Conservation (phyloP, 2,329 filamentous ascomycete species). For the Lasiodiplodia sp. region DNA sequence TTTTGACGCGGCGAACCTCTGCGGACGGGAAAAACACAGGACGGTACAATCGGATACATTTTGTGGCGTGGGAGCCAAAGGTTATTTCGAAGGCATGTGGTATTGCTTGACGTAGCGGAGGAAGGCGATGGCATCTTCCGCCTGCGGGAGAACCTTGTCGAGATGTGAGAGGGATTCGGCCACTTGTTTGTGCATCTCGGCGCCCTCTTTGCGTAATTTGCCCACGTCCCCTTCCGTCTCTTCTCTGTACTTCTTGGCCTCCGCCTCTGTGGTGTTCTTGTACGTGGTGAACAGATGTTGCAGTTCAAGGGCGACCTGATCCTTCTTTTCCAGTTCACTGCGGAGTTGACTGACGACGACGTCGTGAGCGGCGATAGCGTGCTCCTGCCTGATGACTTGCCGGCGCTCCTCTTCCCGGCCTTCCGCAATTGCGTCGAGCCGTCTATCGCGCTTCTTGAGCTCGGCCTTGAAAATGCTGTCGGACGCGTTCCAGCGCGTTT, state of each 20-base stretch:
- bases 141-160: constrained; percentile 24
- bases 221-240: constrained; percentile 18
- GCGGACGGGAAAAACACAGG: background rate
- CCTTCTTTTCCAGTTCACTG: constrained; percentile 24
- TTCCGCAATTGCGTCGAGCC: constrained; percentile 9
- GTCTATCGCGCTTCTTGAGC: constrained; percentile 22
- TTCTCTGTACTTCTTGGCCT: constrained; percentile 17
- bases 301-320: constrained; percentile 6
- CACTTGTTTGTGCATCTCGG: constrained; percentile 11
- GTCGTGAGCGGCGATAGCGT: constrained; percentile 24
- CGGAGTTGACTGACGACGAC: constrained; percentile 26
- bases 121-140: constrained; percentile 28
- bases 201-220: constrained; percentile 12
- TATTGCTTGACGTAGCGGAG: constrained; percentile 27
- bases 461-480: constrained; percentile 20
- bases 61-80: background rate
- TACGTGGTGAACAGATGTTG: constrained; percentile 11
- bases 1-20: background rate
- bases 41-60: background rate
- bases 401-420: constrained; percentile 13
- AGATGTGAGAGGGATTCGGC: constrained; percentile 9
- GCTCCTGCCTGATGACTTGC: constrained; percentile 3
- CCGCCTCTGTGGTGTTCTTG: constrained; percentile 12
- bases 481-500: constrained; percentile 25
- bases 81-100: constrained; percentile 21